These are phyloP conservation scores for Echium plantagineum DNA, from an alignment of 257 asterid species.

Conservation along the genomic window DNA sequence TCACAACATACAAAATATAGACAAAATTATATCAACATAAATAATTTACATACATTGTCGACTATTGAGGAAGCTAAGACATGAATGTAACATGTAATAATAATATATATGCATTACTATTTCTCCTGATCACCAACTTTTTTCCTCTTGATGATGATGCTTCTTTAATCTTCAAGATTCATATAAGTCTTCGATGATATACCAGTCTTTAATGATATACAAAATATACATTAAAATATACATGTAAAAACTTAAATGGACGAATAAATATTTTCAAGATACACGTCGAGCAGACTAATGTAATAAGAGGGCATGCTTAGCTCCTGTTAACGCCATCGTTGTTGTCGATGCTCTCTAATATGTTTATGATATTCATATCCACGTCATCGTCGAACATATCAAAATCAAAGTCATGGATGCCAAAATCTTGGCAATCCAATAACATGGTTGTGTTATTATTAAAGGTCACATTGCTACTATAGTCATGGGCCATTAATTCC, in stretches of 20 bases:
- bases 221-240: no score
- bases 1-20: not conserved
- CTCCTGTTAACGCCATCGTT: slow-evolving; percentile 1
- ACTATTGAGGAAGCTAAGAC: no score
- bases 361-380: slow-evolving; percentile 26
- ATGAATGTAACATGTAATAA: no score
- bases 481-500: not conserved
- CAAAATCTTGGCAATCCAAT: slow-evolving; percentile 68
- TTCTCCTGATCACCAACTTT: no score
- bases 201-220: not conserved
- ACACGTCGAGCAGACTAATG: no score
- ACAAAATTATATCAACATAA: not conserved
- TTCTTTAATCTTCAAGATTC: slow-evolving; percentile 1
- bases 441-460: slow-evolving; percentile 50
- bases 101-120: no score
- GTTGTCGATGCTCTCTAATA: slow-evolving; percentile 14
- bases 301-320: not conserved
- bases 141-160: not conserved
- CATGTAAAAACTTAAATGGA: no score
- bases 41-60: no score
- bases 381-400: slow-evolving; percentile 18
- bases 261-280: no score
- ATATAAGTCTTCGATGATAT: not conserved
- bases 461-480: slow-evolving; percentile 19
- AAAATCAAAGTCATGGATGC: slow-evolving; percentile 66